Base-by-base conservation (phyloP, 202 grass and related monocot species). In the Zoysia matrella region DNA sequence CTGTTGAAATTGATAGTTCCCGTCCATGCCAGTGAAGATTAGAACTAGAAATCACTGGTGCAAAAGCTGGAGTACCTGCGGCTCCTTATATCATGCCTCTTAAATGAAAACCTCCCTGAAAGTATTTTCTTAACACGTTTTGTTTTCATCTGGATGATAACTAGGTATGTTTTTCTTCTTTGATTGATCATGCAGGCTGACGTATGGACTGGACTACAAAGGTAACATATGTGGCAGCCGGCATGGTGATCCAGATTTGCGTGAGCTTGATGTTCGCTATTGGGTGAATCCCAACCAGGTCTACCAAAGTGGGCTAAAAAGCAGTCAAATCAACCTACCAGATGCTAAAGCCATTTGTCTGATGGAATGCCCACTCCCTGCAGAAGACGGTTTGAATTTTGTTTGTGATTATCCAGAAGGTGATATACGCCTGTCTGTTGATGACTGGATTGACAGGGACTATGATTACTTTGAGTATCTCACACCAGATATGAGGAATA, bases 401-500 rank as follows among this genome's bases (percentile, higher is more conserved):
- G 90, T 98, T 4, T 98, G 95, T 9, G 95, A 98, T 63, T 98
- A 98, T 65, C 95, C 95, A 1, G 92, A 98, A 45, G 95, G 95
- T 46, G 95, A 94, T 72, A 95, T 98, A 72, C 88, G 75, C 57
- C 84, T 98, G 84, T 86, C 95, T n/a, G 73, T 94, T 0, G 88
- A 98, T 82, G 95, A 95, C 73, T 98, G 95, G 95, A 98, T 98
- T 15, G 82, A 98, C 78, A 92, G 92, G 69, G 92, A 98, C 70
- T 98, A 98, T 65, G 95, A 98, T 89, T 98, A 98, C 78, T 98
- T 94, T 5, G 95, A 98, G 77, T 98, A 74, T 77, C 95, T 98
- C 76, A 93, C 92, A 53, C 86, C 90, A 62, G 90, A 93, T 0
- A 98, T 98, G 95, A 87, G 90, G 6, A 98, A 98, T 82, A 93